A percentile compares a stretch with the other conserved stretches of the same genome.
phyloP scores from a whole-genome alignment of 345 rosid species.

The Clausena lansium region DNA sequence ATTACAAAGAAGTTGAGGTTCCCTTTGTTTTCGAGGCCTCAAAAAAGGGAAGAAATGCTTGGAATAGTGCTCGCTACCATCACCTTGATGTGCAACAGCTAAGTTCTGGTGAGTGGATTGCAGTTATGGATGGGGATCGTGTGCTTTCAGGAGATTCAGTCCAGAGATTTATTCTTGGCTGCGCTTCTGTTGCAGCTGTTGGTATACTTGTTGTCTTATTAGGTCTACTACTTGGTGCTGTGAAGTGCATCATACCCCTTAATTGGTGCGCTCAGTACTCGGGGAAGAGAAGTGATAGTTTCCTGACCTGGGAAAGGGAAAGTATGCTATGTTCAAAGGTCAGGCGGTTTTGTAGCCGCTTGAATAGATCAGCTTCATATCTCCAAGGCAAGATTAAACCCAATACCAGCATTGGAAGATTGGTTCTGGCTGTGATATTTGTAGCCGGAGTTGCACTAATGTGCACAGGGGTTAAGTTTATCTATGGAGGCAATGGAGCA shows the following conservation, averaged over 20 bases:
- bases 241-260: constrained; percentile 77
- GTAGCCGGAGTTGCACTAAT: constrained; percentile 45
- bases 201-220: constrained; percentile 43
- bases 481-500: constrained; percentile 85
- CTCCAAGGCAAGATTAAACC: constrained; percentile 64
- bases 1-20: constrained; percentile 76
- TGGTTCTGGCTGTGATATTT: constrained; percentile 44
- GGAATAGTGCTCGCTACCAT: constrained; percentile 87
- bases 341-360: constrained; percentile 63
- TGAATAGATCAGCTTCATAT: constrained; percentile 59
- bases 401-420: constrained; percentile 49
- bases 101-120: constrained; percentile 80
- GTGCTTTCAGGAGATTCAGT: constrained; percentile 69
- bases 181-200: constrained; percentile 61
- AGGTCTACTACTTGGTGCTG: constrained; percentile 70
- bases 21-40: constrained; percentile 49
- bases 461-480: constrained; percentile 55
- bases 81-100: constrained; percentile 81
- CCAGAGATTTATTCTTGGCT: constrained; percentile 64
- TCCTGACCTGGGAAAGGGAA: constrained; percentile 50
- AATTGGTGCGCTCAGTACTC: constrained; percentile 72
- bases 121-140: constrained; percentile 84
- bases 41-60: constrained; percentile 62
- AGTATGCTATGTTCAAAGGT: constrained; percentile 52
- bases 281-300: constrained; percentile 56